Evolutionary conservation across 495 filamentous ascomycete species (phyloP), one percentile per base, ranked within the genome.

Genomic region (Aspergillus conjunctus): DNA sequence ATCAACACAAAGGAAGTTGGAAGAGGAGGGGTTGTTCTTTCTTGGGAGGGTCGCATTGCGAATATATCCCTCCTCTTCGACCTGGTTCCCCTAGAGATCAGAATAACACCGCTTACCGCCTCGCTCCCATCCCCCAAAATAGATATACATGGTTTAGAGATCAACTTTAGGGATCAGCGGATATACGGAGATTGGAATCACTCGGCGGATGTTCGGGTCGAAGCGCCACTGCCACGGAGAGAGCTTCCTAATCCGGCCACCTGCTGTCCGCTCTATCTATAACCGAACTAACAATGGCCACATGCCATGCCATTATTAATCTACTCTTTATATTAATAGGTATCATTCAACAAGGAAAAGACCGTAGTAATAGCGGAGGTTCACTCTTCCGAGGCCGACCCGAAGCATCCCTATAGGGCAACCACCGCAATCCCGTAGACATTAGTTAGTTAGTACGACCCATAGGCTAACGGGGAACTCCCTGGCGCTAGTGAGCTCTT

Each of bases 221-320:
- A 56, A 26, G 50, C 54, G 53, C 61, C 60, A 54, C 48, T 33
- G 52, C 21, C 20, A 21, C 62, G 62, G 59, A 56, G 46, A 34
- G 56, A 65, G 57, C 58, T 68, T 61, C 66, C 66, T 59, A 39
- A 63, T 68, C 60, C 43, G 51, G 58, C 18, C 56, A 26, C 26
- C 26, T 26, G 26, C 26, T 26, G 26, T 26, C 26, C 5, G 26
- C 26, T 26, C 26, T 26, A 26, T 26, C 2, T 26, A 50, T 37
- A 50, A 17, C 50, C 37, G 50, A 30, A 57, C 31, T 58, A 31
- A 37, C 26, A 50, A 33, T 26, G 12, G 22, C 15, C n/a, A 33
- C 17, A n/a, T 3, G 20, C 52, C n/a, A n/a, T 18, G 7, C 52
- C 10, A 34, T 34, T 41, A 54, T 33, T 43, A n/a, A 26, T 54